Evolutionary conservation across 2,329 filamentous ascomycete genomes (phyloP).

Genomic region (Cryphonectria carpinicola): DNA sequence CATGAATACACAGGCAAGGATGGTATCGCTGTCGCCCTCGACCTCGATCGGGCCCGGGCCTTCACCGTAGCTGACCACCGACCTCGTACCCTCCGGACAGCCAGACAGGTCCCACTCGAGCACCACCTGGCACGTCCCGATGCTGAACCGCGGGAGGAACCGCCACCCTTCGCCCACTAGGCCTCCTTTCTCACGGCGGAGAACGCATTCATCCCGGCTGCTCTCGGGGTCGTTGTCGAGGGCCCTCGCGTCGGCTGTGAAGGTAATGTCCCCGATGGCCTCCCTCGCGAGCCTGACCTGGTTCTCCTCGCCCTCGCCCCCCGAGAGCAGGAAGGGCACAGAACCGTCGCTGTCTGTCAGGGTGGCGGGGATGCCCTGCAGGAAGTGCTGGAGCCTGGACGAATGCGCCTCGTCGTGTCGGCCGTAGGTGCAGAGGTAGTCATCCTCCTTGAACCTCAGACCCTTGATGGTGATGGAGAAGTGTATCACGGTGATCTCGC

Average conservation of each 20-base stretch:
- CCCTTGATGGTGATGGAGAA: background rate
- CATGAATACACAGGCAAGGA: conserved; percentile 34
- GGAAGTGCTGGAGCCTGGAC: conserved; percentile 1
- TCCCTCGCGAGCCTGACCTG: background rate
- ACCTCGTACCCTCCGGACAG: conserved; percentile 30
- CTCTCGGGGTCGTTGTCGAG: background rate
- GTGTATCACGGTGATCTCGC: background rate
- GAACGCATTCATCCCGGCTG: background rate
- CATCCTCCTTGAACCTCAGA: background rate
- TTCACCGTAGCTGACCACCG: conserved; percentile 35
- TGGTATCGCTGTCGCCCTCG: conserved; percentile 25
- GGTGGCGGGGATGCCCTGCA: background rate
- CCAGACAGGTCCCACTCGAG: conserved; percentile 32
- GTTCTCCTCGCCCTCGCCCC: background rate
- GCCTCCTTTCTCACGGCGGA: conserved; percentile 16
- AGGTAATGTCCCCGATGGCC: background rate
- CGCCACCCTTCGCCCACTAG: conserved; percentile 4
- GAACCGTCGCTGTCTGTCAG: background rate
- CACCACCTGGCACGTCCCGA: conserved; percentile 1
- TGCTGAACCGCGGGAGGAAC: conserved; percentile 18
- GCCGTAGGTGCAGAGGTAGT: conserved; percentile 6
- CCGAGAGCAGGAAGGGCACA: background rate
- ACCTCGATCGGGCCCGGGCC: conserved; percentile 29
- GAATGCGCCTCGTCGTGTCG: background rate
- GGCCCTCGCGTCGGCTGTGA: background rate